Evolutionary conservation across 169 alveolate species (phyloP).

Genomic region (Cryptosporidium canis): DNA sequence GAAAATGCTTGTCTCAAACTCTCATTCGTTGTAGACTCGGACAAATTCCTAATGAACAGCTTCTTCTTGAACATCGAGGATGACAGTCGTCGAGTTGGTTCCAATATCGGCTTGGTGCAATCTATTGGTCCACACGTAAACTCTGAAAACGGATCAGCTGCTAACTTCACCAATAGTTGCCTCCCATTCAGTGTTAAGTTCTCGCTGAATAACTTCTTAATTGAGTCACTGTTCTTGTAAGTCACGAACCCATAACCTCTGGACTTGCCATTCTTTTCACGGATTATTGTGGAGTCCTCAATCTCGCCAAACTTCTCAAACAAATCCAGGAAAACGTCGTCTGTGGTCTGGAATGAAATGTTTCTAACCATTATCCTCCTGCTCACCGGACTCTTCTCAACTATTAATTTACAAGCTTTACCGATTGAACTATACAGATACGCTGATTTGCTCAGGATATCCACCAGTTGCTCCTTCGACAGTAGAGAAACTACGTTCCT

Average conservation of each 20-base stretch:
- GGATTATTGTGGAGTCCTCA: conserved; percentile 82
- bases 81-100: conserved; percentile 64
- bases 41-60: conserved; percentile 81
- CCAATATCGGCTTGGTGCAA: conserved; percentile 38
- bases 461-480: conserved; percentile 82
- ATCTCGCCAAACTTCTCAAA: conserved; percentile 79
- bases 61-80: conserved; percentile 73
- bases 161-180: conserved; percentile 77
- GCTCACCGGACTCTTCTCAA: conserved; percentile 78
- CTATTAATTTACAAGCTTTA: conserved; percentile 76
- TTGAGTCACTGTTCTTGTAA: conserved; percentile 80
- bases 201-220: conserved; percentile 74
- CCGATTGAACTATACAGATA: conserved; percentile 74
- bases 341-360: conserved; percentile 80
- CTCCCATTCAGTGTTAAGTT: conserved; percentile 75
- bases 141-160: conserved; percentile 77
- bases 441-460: conserved; percentile 79
- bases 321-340: conserved; percentile 76
- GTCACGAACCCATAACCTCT: conserved; percentile 86
- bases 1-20: conserved; percentile 75
- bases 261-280: conserved; percentile 82
- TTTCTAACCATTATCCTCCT: conserved; percentile 81
- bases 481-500: conserved; percentile 76
- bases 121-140: conserved; percentile 52
- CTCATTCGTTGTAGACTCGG: conserved; percentile 77